These are phyloP conservation scores for Hypoxylon rickii DNA, from an alignment of 495 filamentous ascomycete genomes.

Conservation along the genomic window DNA sequence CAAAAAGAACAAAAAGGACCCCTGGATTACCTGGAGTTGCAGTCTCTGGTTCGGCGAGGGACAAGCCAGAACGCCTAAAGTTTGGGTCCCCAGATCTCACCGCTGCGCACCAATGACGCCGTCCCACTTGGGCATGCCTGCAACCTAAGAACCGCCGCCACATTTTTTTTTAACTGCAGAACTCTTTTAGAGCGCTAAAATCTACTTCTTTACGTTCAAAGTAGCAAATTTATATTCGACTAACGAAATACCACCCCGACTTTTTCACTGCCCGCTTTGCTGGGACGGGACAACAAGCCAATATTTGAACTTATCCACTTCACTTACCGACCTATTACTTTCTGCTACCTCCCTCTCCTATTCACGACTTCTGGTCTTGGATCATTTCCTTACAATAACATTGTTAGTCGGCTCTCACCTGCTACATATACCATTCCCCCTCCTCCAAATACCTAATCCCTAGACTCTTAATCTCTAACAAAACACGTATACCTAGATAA, in stretches of 20 bases:
- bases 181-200: too few species aligned
- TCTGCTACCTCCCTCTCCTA: slow-evolving; percentile 4
- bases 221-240: neutral
- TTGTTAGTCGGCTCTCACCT: slow-evolving; percentile 7
- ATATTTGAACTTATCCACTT: slow-evolving; percentile 17
- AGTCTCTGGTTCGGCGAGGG: slow-evolving; percentile 8
- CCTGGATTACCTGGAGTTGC: slow-evolving; percentile 16
- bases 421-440: neutral
- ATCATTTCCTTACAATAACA: slow-evolving; percentile 13
- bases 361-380: slow-evolving; percentile 1
- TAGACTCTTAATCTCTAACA: too few species aligned
- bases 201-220: neutral
- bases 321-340: neutral
- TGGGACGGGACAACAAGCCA: slow-evolving; percentile 17
- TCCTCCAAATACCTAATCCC: neutral
- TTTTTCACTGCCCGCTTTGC: slow-evolving; percentile 5
- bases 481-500: slow-evolving; percentile 6
- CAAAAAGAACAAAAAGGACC: too few species aligned
- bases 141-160: slow-evolving; percentile 20
- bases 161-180: slow-evolving; percentile 25
- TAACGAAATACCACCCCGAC: slow-evolving; percentile 14
- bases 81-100: slow-evolving; percentile 34
- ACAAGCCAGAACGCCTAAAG: slow-evolving; percentile 23
- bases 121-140: slow-evolving; percentile 31
- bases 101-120: slow-evolving; percentile 34